Evolutionary conservation across 805 yeast species (phyloP).

Genomic region (Peterozyma xylosa): DNA sequence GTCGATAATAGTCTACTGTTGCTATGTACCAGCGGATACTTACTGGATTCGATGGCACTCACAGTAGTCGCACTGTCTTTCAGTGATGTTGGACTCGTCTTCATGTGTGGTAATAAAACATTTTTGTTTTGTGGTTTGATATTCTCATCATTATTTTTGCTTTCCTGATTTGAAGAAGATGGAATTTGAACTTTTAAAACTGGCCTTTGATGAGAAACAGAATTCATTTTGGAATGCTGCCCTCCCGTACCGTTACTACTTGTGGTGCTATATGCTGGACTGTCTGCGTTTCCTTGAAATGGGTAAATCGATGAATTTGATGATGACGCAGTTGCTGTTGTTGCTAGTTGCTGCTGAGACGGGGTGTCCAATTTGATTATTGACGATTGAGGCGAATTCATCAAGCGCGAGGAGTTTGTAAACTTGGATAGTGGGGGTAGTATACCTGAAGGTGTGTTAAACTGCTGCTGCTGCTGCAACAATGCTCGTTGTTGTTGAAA

Average conservation of each 20-base stretch:
- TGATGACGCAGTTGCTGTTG: conserved; percentile 7
- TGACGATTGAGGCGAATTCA: background rate
- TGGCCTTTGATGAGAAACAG: conserved; percentile 33
- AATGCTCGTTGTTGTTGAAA: conserved; percentile 7
- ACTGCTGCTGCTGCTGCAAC: conserved; percentile 7
- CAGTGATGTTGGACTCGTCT: conserved; percentile 18
- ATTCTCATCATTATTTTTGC: background rate
- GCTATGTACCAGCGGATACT: conserved; percentile 1
- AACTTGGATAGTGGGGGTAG: conserved; percentile 1
- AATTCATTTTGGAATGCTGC: conserved; percentile 4
- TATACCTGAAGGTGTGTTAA: background rate
- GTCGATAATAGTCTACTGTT: conserved; percentile 6
- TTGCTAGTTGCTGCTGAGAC: conserved; percentile 6
- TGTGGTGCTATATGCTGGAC: conserved; percentile 13
- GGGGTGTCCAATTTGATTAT: background rate
- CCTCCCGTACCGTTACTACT: conserved; percentile 10
- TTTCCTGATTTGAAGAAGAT: conserved; percentile 6
- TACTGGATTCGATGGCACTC: conserved; percentile 30
- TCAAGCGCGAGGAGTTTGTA: no score
- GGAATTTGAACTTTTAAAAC: conserved; percentile 64
- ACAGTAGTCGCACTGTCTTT: conserved; percentile 35
- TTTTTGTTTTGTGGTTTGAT: background rate
- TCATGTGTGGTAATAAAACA: conserved; percentile 9
- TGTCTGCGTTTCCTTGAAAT: conserved; percentile 7
- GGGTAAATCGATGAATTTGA: background rate